Conservation (phyloP, 179 eudicot species). For the Drosera spatulata region DNA sequence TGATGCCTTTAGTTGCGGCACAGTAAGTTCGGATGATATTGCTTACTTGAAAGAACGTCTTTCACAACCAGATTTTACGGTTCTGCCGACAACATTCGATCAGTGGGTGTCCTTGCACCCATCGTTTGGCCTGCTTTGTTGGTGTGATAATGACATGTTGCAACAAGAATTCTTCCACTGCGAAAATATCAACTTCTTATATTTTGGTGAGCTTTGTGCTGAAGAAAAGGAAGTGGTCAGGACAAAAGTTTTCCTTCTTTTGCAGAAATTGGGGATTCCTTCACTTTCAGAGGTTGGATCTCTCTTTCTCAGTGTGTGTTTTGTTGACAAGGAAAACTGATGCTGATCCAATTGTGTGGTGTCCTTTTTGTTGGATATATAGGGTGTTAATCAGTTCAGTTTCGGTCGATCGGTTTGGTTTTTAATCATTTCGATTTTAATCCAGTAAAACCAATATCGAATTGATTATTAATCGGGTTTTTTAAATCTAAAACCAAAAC, state of each 20-base stretch:
- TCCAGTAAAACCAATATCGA: too few species aligned
- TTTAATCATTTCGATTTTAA: too few species aligned
- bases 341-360: slow-evolving; percentile 5
- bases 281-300: slow-evolving; percentile 74
- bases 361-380: background rate
- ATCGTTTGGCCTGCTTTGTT: slow-evolving; percentile 81
- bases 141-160: slow-evolving; percentile 77
- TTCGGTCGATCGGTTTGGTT: background rate
- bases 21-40: slow-evolving; percentile 45
- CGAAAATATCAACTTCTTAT: slow-evolving; percentile 54
- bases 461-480: too few species aligned
- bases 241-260: slow-evolving; percentile 39
- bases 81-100: slow-evolving; percentile 78
- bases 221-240: slow-evolving; percentile 49
- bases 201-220: slow-evolving; percentile 50
- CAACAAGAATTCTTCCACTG: slow-evolving; percentile 62
- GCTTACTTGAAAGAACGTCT: slow-evolving; percentile 50
- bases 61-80: slow-evolving; percentile 35
- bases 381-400: background rate
- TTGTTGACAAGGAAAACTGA: slow-evolving; percentile 1
- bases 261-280: slow-evolving; percentile 59
- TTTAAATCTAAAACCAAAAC: too few species aligned
- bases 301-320: slow-evolving; percentile 7
- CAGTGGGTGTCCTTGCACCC: slow-evolving; percentile 91
- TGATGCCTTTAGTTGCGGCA: slow-evolving; percentile 60